Evolutionary conservation across 1,284 basidiomycete genomes (phyloP), one percentile per base, ranked within the genome.

Genomic region (Ceratobasidium sp.): DNA sequence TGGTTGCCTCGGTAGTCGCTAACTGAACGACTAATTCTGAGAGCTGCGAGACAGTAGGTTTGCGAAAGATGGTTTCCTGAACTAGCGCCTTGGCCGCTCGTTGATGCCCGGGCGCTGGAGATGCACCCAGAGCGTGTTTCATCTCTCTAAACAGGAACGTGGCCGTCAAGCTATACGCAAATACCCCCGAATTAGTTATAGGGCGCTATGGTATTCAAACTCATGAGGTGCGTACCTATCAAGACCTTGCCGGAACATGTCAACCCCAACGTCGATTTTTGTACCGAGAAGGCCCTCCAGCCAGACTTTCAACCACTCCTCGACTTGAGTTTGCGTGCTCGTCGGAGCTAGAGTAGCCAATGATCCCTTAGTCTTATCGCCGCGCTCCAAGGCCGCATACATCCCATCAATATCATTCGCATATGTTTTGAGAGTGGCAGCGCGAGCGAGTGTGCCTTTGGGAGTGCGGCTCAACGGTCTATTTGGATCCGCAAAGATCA

Each of bases 401-500:
- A 74, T 67, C 7, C 54, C 59, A 13, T 76, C 75, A 18, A 75
- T 76, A n/a, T 77, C 75, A 1, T 73, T 57, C 7, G 57, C 64
- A 61, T 76, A 76, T 26, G 23, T 26, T 52, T 71, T 52, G 35
- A 76, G 23, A 38, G 61, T 43, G 6, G 69, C 73, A 9, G 63
- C 64, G 1, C 74, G 64, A 1, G 52, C n/a, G 8, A 72, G 26
- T 6, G 75, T 75, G 11, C 74, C 69, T 32, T 76, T 75, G 5
- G 72, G 50, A 8, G 74, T 76, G 32, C 67, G 67, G 8, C 21
- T 28, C 2, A 70, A 32, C 0, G 67, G 67, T 13, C 54, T 26
- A 3, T 55, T 41, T 9, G 67, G 67, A 18, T 46, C 41, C 18
- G 54, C 28, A 26, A 70, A 59, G 7, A 70, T 49, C 13, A 70